Percentiles rank a stretch among this genome's conserved stretches.
phyloP scores from a whole-genome alignment of 768 basidiomycete genomes.

The Naganishia randhawae region DNA sequence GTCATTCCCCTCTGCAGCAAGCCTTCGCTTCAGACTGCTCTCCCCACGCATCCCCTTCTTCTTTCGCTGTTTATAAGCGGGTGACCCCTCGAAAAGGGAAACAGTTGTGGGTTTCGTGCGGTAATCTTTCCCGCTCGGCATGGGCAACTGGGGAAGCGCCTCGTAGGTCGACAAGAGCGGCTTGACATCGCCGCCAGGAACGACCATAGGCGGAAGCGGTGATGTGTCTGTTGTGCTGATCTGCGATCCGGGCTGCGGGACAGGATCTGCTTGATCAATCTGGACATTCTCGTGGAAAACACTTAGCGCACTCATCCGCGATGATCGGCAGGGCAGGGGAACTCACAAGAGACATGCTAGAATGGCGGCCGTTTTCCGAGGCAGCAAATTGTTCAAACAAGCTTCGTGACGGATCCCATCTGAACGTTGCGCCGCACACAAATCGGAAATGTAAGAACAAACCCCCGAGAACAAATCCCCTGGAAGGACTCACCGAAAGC shows the following conservation, averaged over 20 bases:
- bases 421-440: conserved; percentile 29
- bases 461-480: not conserved
- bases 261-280: not conserved
- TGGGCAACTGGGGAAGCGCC: conserved; percentile 19
- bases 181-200: too few relatives aligned
- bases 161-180: too few relatives aligned
- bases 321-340: not conserved
- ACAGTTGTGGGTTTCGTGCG: conserved; percentile 59
- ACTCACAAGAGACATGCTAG: not conserved
- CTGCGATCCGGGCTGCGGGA: not conserved
- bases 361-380: conserved; percentile 16
- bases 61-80: conserved; percentile 81
- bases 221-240: not conserved
- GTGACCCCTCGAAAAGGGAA: conserved; percentile 76
- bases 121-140: conserved; percentile 18
- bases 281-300: too few relatives aligned
- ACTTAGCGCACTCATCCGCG: too few relatives aligned
- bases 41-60: conserved; percentile 61
- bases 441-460: not conserved
- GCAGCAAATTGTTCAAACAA: conserved; percentile 81
- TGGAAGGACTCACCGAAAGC: conserved; percentile 59
- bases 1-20: not conserved
- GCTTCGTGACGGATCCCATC: conserved; percentile 75
- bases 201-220: not conserved
- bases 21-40: not conserved